These are phyloP conservation scores for Hypomontagnella monticulosa DNA, from an alignment of 495 filamentous ascomycete species.

Conservation along the genomic window DNA sequence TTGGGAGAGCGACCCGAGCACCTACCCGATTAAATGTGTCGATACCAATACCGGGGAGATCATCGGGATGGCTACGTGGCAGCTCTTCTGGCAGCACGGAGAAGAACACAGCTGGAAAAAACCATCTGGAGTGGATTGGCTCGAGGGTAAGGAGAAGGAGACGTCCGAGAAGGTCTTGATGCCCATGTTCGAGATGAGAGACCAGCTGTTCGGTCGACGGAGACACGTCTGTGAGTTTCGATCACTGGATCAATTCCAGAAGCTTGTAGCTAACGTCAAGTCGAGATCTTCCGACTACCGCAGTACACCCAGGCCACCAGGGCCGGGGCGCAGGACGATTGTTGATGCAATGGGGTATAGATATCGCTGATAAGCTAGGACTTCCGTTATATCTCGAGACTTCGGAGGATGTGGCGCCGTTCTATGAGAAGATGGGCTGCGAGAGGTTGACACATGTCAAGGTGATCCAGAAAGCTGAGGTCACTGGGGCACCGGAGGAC, in stretches of 20 bases:
- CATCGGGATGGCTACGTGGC: conserved; percentile 45
- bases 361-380: conserved; percentile 50
- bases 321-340: conserved; percentile 46
- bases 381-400: conserved; percentile 54
- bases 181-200: conserved; percentile 42
- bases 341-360: conserved; percentile 53
- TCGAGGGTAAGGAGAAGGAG: conserved; percentile 40
- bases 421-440: conserved; percentile 44
- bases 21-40: conserved; percentile 51
- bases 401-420: conserved; percentile 48
- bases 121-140: conserved; percentile 35
- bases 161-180: conserved; percentile 34
- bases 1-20: conserved; percentile 39
- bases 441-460: conserved; percentile 25
- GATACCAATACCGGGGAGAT: conserved; percentile 43
- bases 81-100: conserved; percentile 32
- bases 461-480: conserved; percentile 18
- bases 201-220: conserved; percentile 36
- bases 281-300: conserved; percentile 42
- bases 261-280: neutral
- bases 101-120: conserved; percentile 18
- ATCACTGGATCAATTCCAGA: conserved; percentile 14
- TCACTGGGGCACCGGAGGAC: conserved; percentile 6
- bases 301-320: conserved; percentile 49
- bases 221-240: conserved; percentile 40